Evolutionary conservation across 192 early-diverging fungal species (phyloP).

Genomic region (Linnemannia hyalina): DNA sequence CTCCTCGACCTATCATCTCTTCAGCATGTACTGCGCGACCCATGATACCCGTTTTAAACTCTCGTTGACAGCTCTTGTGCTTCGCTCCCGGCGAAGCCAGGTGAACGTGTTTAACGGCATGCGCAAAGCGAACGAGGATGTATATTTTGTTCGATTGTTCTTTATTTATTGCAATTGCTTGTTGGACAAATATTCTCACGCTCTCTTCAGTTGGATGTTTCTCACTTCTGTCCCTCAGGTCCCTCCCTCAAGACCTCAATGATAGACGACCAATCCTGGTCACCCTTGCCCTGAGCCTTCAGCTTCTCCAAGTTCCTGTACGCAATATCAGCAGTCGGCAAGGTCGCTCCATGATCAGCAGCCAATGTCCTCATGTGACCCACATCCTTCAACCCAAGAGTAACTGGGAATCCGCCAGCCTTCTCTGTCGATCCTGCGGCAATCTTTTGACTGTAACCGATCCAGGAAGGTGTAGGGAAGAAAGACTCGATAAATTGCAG

Average conservation of each 20-base stretch:
- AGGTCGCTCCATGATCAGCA: constrained; percentile 24
- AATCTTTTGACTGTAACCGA: constrained; percentile 63
- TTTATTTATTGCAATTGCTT: background rate
- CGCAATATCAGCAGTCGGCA: constrained; percentile 51
- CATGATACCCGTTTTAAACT: too few relatives aligned
- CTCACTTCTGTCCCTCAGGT: background rate
- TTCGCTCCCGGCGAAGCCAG: too few relatives aligned
- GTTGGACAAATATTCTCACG: too few relatives aligned
- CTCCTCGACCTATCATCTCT: too few relatives aligned
- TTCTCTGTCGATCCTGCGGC: constrained; percentile 38
- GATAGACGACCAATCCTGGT: constrained; percentile 29
- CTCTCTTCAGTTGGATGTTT: too few relatives aligned
- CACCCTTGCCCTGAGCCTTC: constrained; percentile 5
- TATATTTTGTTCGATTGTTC: background rate
- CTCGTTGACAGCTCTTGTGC: too few relatives aligned
- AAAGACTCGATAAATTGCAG: constrained; percentile 64
- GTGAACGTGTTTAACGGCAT: too few relatives aligned
- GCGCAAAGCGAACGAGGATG: too few relatives aligned
- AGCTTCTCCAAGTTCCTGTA: constrained; percentile 11
- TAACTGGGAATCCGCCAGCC: constrained; percentile 53
- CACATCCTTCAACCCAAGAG: constrained; percentile 59
- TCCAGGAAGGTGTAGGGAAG: constrained; percentile 58
- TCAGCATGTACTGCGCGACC: too few relatives aligned
- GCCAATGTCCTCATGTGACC: constrained; percentile 55
- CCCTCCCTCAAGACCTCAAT: constrained; percentile 8